These are phyloP conservation scores for Rhypophila decipiens DNA, from an alignment of 495 filamentous ascomycete genomes.

Conservation along the genomic window DNA sequence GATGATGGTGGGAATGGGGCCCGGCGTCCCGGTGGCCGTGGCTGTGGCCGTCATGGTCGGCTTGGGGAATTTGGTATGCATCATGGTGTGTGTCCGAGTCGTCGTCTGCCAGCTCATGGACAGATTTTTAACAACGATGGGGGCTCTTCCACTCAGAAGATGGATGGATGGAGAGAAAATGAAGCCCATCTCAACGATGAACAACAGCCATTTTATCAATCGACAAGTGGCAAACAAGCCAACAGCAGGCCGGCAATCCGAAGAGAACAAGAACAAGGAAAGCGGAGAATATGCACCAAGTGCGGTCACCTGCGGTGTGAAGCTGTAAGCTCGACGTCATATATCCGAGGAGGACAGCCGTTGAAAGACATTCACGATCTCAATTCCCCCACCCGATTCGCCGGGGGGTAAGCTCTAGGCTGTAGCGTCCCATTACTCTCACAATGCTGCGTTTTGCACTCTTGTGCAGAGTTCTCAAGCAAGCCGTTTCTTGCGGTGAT, in stretches of 20 bases:
- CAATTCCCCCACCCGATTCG: conserved; percentile 11
- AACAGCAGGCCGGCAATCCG: no score
- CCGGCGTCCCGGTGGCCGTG: conserved; percentile 8
- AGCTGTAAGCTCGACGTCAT: conserved; percentile 26
- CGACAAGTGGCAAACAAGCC: no score
- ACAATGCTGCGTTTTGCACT: background rate
- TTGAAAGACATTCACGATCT: background rate
- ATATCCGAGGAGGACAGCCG: conserved; percentile 3
- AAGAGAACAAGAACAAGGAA: background rate
- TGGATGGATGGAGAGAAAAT: no score
- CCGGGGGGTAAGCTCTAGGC: background rate
- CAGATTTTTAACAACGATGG: no score
- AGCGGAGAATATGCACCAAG: background rate
- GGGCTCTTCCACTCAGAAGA: no score
- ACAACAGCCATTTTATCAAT: no score
- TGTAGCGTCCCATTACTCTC: background rate
- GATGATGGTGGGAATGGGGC: conserved; percentile 25
- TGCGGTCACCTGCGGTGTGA: background rate
- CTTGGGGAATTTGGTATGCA: conserved; percentile 14
- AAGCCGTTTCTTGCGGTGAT: conserved; percentile 5
- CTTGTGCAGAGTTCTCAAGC: background rate
- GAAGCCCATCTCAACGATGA: no score
- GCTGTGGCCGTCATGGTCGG: conserved; percentile 16
- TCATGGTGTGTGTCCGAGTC: no score
- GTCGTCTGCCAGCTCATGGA: no score